Base-by-base conservation (phyloP, 257 asterid genomes). In the Solanum arcanum region DNA sequence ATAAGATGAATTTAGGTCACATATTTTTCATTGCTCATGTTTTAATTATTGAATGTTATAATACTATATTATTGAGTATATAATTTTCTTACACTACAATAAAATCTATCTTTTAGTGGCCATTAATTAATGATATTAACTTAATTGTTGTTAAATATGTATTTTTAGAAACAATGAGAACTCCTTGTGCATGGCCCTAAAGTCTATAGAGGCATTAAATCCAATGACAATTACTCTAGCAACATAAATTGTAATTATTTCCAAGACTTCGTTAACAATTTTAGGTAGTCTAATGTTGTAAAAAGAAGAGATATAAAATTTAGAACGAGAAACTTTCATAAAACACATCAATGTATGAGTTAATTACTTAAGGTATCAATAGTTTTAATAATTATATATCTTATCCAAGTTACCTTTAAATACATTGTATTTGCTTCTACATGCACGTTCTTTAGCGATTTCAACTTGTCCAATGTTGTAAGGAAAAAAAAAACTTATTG, bases 201-300 rank as follows among this genome's bases (percentile, higher is more conserved):
- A 46, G 16, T 0, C 2, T 46, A 46, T 46, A 4, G 16, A 0
- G 52, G 0, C 6, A 46, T 12, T 46, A 0, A 0, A 46, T 46
- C 0, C 16, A 46, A 46, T 46, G 52, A 46, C 18, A 12, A 46
- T 46, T 46, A 46, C 18, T 31, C 44, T 70, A 70, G 44, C 7
- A 16, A 25, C 13, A 31, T 31, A 70, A 4, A 70, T 70, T 70
- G n/a, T 31, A 31, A 69, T 31, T 15, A 31, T 31, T 42, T 31
- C 14, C 42, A 70, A 69, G 76, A 29, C n/a, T n/a, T 60, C 23
- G 6, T 62, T 9, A 62, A 62, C 69, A 23, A 62, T 62, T 23
- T 62, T 62, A 62, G 69, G 29, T 23, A 23, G 69, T 62, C 3
- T 62, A 62, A 23, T 23, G 69, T 10, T 62, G 69, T 23, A 62